A percentile compares a stretch with the other conserved stretches of the same genome.
Evolutionary conservation across 805 yeast genomes (phyloP).

Genomic region (Yamadazyma tumulicola): DNA sequence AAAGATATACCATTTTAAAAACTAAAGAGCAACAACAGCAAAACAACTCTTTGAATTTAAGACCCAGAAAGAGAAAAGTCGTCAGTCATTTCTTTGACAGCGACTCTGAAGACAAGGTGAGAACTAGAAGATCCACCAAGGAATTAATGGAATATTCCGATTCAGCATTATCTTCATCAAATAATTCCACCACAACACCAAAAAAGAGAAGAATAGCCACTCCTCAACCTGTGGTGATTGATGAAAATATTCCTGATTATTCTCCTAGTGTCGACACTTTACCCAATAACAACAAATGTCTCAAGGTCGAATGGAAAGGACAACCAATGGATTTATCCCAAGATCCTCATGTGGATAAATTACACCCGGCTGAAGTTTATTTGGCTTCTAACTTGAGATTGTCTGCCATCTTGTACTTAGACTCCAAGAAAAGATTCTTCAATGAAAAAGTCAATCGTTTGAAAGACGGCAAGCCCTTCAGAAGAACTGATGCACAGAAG

Average conservation of each 20-base stretch:
- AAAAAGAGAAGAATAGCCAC: constrained; percentile 36
- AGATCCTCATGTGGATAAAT: constrained; percentile 68
- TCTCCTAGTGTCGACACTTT: constrained; percentile 68
- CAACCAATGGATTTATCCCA: constrained; percentile 86
- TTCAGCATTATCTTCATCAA: not conserved
- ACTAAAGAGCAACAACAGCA: constrained; percentile 15
- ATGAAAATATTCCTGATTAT: constrained; percentile 75
- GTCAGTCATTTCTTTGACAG: constrained; percentile 12
- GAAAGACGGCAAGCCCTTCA: constrained; percentile 69
- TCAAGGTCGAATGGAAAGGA: constrained; percentile 96
- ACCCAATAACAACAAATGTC: constrained; percentile 64
- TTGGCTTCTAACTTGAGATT: constrained; percentile 86
- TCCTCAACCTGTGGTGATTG: constrained; percentile 48
- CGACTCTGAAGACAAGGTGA: constrained; percentile 38
- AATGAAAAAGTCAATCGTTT: constrained; percentile 81
- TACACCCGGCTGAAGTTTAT: constrained; percentile 89
- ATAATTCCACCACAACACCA: constrained; percentile 14
- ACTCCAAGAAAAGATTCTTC: constrained; percentile 68
- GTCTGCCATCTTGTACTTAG: constrained; percentile 80
- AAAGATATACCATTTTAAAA: constrained; percentile 42
- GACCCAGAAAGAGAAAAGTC: constrained; percentile 15
- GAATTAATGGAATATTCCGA: constrained; percentile 11
- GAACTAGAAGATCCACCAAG: constrained; percentile 56
- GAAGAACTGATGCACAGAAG: constrained; percentile 97
- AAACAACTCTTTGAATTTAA: constrained; percentile 19